Evolutionary conservation across 2,329 filamentous ascomycete species (phyloP), one percentile per base, ranked within the genome.

Genomic region (Dothidotthia symphoricarpi): DNA sequence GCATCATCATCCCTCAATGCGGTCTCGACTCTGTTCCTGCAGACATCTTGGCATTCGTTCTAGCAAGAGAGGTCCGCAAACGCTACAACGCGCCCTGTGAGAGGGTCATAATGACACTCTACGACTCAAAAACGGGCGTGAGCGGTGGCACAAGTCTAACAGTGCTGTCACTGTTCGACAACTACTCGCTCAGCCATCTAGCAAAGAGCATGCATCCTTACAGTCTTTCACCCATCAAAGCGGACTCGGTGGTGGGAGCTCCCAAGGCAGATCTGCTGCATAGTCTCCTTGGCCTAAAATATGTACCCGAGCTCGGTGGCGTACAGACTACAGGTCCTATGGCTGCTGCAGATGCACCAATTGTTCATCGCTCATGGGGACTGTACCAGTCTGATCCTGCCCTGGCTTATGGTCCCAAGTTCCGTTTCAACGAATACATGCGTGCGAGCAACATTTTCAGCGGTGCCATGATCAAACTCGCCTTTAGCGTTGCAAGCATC

Each of bases 121-220:
- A 80, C 51, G 73, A 76, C 16, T 45, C 79, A 36, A 80, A 78
- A 59, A 43, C 38, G 7, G 55, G 55, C 9, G 31, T 55, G 31
- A 80, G 76, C 36, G 80, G 80, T 17, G 80, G 80, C 24, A 82
- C 72, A 5, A 67, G 90, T 4, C 74, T 78, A 24, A 89, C 88
- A 0, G 70, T 82, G 3, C 64, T 96, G 11, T 75, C 70, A 22
- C 58, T 78, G 7, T 71, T 80, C 45, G 73, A 73, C 41, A 51
- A 69, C 49, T 71, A 75, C 64, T 51, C 59, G 50, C 60, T 75
- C 6, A 59, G 56, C n/a, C 67, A 79, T 22, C 50, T 82, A 4
- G 59, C 62, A 13, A 71, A 71, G 39, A 59, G 69, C 19, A 67
- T 71, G 59, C 66, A 71, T 31, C 77, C 75, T 13, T 81, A 73